These are phyloP conservation scores for Trichophyton verrucosum DNA, from an alignment of 2,329 filamentous ascomycete genomes.

Conservation along the genomic window DNA sequence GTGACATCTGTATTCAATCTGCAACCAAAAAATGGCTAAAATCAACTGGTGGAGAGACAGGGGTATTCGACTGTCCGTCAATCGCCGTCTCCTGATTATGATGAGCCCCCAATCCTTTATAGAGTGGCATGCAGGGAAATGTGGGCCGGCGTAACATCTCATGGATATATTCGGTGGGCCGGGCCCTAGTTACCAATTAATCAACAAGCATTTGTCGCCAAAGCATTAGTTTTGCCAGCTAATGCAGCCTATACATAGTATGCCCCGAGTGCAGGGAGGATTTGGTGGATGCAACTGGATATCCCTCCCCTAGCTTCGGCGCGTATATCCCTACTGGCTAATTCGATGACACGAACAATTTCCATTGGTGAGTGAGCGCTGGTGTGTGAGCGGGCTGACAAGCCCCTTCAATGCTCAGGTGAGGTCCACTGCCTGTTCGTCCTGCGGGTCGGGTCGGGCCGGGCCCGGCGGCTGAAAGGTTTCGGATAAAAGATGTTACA, in stretches of 20 bases:
- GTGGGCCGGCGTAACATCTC: neutral
- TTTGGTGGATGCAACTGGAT: neutral
- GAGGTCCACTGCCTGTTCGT: neutral
- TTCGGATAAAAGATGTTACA: neutral
- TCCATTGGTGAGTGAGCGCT: neutral
- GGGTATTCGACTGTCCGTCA: neutral
- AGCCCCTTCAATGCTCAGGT: neutral
- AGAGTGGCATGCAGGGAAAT: neutral
- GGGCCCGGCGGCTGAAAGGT: neutral
- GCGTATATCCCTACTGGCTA: neutral
- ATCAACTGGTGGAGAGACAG: neutral
- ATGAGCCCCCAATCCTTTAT: neutral
- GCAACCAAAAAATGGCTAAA: neutral
- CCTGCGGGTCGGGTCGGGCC: neutral
- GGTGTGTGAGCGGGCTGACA: neutral
- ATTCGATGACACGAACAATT: neutral
- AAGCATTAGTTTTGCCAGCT: neutral
- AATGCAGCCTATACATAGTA: neutral
- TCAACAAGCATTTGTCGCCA: neutral
- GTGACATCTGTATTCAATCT: neutral
- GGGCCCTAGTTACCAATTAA: neutral
- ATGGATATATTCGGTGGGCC: neutral
- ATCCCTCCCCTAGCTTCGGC: neutral
- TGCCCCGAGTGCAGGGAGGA: neutral
- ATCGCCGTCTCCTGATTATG: neutral